These are phyloP conservation scores for Sporothrix sp. DNA, from an alignment of 2,329 filamentous ascomycete species.

Conservation along the genomic window DNA sequence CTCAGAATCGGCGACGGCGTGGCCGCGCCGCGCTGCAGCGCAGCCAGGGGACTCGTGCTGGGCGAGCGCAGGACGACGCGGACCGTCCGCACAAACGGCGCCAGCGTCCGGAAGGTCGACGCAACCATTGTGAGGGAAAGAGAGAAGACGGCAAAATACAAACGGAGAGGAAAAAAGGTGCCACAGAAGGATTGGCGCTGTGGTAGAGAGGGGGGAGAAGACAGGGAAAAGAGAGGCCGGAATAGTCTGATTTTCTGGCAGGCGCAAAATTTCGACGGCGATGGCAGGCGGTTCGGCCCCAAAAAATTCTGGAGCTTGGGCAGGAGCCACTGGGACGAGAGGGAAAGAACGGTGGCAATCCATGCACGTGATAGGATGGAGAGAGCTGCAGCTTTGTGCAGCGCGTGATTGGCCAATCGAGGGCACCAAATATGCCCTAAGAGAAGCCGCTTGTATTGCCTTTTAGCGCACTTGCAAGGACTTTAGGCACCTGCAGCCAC, in stretches of 20 bases:
- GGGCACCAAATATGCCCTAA: no score
- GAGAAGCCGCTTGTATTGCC: background rate
- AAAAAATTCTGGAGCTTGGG: background rate
- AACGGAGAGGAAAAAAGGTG: background rate
- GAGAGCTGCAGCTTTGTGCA: background rate
- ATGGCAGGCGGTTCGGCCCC: constrained; percentile 3
- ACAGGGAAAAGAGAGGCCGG: background rate
- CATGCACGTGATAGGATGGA: background rate
- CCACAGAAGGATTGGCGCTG: background rate
- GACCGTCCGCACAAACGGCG: constrained; percentile 73
- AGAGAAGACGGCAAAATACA: constrained; percentile 9
- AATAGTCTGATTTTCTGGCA: constrained; percentile 6
- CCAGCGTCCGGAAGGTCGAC: constrained; percentile 65
- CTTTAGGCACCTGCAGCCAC: background rate
- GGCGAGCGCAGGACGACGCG: constrained; percentile 50
- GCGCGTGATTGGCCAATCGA: background rate
- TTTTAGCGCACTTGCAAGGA: background rate
- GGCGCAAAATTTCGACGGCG: constrained; percentile 6
- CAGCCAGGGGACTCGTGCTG: constrained; percentile 58
- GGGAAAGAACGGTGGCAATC: background rate
- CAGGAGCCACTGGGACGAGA: background rate
- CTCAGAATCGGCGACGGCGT: constrained; percentile 51
- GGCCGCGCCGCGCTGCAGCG: constrained; percentile 59
- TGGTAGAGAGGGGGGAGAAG: background rate
- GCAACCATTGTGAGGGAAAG: constrained; percentile 52